Base-by-base conservation (phyloP, 2,329 filamentous ascomycete genomes). In the Diplodia corticola region DNA sequence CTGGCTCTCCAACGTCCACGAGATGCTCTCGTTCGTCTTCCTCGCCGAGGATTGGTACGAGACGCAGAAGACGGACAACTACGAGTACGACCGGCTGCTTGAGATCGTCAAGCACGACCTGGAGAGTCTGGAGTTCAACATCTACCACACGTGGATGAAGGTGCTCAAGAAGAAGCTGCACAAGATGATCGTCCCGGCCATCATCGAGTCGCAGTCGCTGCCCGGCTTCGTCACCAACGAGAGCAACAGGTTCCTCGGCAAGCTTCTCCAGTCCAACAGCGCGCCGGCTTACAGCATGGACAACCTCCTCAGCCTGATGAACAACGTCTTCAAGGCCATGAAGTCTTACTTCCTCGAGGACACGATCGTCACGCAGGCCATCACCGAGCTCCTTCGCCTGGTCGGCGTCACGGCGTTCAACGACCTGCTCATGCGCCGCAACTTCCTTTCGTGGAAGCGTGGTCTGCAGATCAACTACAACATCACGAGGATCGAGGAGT, bases 131-230 rank as follows among this genome's bases (percentile, higher is more conserved):
- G 95, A 99, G 81, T 99, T 99, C 84, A 99, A 99, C 83, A 99
- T 99, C 74, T 99, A 99, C 81, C 95, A 99, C 81, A 99, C 95
- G 28, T 99, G 95, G 95, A 99, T 99, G 95, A 99, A 99, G 85
- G 92, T 97, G 66, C 83, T 99, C 75, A 99, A 99, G 87, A 97
- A 97, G 88, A 97, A 96, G 83, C 86, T 99, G 69, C 92, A 96
- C 74, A 98, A 98, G 86, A 99, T 99, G 95, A 96, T 99, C 75
- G 96, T 99, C 63, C 95, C 95, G 1, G 95, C 95, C 65, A 99
- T 99, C 78, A 99, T 99, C 75, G 95, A 99, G 79, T 98, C 94
- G 55, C 95, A 99, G 79, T 98, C 95, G 26, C 88, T 99, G 69
- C 95, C 95, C 61, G 95, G 95, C 72, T 99, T 99, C 79, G 95